These are phyloP conservation scores for Erythrobasidium yunnanense DNA, from an alignment of 768 basidiomycete genomes.

Conservation along the genomic window DNA sequence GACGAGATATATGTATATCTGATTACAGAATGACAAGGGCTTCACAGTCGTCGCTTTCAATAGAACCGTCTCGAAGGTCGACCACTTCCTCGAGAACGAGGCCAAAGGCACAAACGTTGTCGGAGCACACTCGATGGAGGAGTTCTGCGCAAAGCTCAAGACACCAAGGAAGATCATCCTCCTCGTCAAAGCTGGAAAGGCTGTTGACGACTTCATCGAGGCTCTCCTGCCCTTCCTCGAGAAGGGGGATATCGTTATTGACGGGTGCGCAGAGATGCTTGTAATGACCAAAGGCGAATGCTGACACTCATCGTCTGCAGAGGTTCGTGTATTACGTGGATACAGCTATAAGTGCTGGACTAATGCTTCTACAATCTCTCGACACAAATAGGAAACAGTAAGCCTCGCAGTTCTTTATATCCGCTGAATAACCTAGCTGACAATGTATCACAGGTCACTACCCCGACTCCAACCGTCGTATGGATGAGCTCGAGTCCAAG, in stretches of 20 bases:
- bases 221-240: constrained; percentile 74
- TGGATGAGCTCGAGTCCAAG: constrained; percentile 82
- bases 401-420: too few species aligned
- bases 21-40: constrained; percentile 82
- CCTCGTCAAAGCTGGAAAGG: constrained; percentile 92
- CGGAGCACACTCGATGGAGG: constrained; percentile 86
- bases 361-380: too few species aligned
- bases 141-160: constrained; percentile 85
- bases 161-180: constrained; percentile 91
- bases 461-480: constrained; percentile 92
- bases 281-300: neutral
- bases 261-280: constrained; percentile 46
- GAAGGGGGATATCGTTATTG: constrained; percentile 94
- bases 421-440: too few species aligned
- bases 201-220: constrained; percentile 88
- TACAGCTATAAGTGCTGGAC: too few species aligned
- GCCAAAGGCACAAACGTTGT: constrained; percentile 96
- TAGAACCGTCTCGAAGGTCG: constrained; percentile 92
- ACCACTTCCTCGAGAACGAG: constrained; percentile 86
- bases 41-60: constrained; percentile 96
- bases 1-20: neutral
- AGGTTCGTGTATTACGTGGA: neutral
- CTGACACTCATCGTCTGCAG: neutral
- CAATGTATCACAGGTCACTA: constrained; percentile 51
- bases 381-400: neutral